These are phyloP conservation scores for Polytolypa hystricis DNA, from an alignment of 2,329 filamentous ascomycete species.

Conservation along the genomic window DNA sequence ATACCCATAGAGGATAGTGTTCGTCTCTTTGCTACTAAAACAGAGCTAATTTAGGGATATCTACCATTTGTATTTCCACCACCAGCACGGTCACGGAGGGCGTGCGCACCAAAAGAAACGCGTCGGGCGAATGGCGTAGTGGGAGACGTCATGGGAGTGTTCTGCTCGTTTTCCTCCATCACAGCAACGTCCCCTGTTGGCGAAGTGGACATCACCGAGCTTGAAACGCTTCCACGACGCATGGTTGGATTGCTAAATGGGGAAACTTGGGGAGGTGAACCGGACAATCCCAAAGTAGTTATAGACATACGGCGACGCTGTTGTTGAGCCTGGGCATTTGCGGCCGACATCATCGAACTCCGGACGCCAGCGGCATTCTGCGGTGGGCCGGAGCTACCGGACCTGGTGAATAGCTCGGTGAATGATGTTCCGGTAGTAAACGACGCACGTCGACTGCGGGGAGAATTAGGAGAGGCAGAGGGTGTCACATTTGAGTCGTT, in stretches of 20 bases:
- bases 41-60: constrained; percentile 36
- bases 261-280: constrained; percentile 51
- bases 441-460: constrained; percentile 36
- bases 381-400: constrained; percentile 27
- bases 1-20: constrained; percentile 17
- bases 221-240: constrained; percentile 59
- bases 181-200: constrained; percentile 32
- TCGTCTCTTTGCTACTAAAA: constrained; percentile 17
- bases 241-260: constrained; percentile 41
- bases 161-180: constrained; percentile 59
- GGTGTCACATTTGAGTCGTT: constrained; percentile 30
- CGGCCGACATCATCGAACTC: constrained; percentile 27
- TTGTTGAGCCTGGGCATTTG: constrained; percentile 43
- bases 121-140: constrained; percentile 62
- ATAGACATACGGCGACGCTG: constrained; percentile 60
- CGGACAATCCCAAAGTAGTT: constrained; percentile 62
- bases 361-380: constrained; percentile 40
- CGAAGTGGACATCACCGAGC: constrained; percentile 38
- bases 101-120: constrained; percentile 80
- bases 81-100: constrained; percentile 56
- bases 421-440: constrained; percentile 31
- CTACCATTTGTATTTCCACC: constrained; percentile 52
- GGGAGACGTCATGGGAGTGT: constrained; percentile 47
- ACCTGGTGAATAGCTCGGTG: constrained; percentile 30
- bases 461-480: constrained; percentile 23